Evolutionary conservation across 1,284 basidiomycete species (phyloP).

Genomic region (Leccinum colubrinum): DNA sequence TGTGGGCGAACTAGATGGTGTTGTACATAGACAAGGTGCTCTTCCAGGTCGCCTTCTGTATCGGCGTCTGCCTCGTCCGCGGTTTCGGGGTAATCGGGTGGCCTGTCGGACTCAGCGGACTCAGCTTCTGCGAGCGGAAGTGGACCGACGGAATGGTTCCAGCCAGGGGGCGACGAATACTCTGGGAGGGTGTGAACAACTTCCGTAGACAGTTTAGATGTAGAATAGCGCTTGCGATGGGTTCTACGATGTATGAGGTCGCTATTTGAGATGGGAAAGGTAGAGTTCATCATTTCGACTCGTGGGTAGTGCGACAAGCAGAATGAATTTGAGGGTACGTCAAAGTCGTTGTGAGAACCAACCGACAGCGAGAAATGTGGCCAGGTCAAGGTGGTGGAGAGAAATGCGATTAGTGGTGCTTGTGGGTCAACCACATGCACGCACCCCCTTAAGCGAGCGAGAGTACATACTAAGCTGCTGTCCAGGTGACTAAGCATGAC

Average conservation of each 20-base stretch:
- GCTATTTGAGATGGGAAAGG: conserved; percentile 10
- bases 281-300: conserved; percentile 15
- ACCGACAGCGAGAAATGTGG: conserved; percentile 1
- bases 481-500: conserved; percentile 26
- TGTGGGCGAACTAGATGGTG: conserved; percentile 23
- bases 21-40: conserved; percentile 29
- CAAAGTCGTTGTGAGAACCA: conserved; percentile 8
- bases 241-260: conserved; percentile 32
- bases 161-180: conserved; percentile 48
- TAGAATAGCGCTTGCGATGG: conserved; percentile 57
- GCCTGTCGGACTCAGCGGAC: conserved; percentile 51
- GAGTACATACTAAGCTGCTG: neutral
- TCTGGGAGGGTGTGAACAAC: conserved; percentile 65
- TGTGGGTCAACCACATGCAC: neutral
- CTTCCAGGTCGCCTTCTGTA: conserved; percentile 39
- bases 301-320: neutral
- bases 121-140: conserved; percentile 30
- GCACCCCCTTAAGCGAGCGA: neutral
- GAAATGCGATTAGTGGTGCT: neutral
- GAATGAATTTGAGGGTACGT: conserved; percentile 1
- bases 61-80: conserved; percentile 76
- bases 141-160: conserved; percentile 13
- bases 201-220: conserved; percentile 63
- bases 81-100: conserved; percentile 73
- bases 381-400: conserved; percentile 6